phyloP scores from a whole-genome alignment of 2,329 filamentous ascomycete genomes.

The Colletotrichum endophyticum region DNA sequence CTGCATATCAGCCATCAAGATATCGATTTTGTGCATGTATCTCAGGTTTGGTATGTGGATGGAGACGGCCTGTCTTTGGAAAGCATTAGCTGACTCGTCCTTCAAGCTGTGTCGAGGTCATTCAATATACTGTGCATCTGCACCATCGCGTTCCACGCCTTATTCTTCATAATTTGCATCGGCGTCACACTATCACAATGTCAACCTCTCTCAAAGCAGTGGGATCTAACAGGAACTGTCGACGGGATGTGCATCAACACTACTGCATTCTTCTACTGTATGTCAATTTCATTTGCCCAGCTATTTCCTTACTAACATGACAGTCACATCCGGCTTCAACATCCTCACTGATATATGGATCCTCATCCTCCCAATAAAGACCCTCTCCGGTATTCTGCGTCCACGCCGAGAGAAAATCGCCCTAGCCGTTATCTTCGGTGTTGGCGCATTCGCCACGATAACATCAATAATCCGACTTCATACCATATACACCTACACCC shows the following conservation, averaged over 20 bases:
- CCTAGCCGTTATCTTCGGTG: slow-evolving; percentile 47
- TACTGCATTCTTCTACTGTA: slow-evolving; percentile 46
- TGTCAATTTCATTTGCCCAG: neutral
- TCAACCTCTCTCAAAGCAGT: slow-evolving; percentile 43
- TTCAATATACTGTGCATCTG: slow-evolving; percentile 35
- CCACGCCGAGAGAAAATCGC: slow-evolving; percentile 54
- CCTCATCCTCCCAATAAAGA: slow-evolving; percentile 46
- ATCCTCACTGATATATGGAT: slow-evolving; percentile 53
- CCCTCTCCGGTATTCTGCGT: slow-evolving; percentile 50
- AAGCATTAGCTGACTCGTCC: neutral
- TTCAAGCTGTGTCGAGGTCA: slow-evolving; percentile 20
- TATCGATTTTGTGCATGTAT: slow-evolving; percentile 50
- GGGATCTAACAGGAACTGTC: slow-evolving; percentile 38
- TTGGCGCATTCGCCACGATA: slow-evolving; percentile 39
- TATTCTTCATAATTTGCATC: slow-evolving; percentile 45
- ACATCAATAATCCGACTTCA: slow-evolving; percentile 43
- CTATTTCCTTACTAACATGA: neutral
- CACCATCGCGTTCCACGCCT: slow-evolving; percentile 41
- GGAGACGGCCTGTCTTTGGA: too few relatives aligned
- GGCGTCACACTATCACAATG: slow-evolving; percentile 45
- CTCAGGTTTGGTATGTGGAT: slow-evolving; percentile 43
- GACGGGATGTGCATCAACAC: slow-evolving; percentile 44
- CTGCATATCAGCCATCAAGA: slow-evolving; percentile 43
- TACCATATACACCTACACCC: slow-evolving; percentile 41
- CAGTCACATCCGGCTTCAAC: slow-evolving; percentile 47